Conservation (phyloP, 345 rosid species). For the Chamaenerion angustifolium region DNA sequence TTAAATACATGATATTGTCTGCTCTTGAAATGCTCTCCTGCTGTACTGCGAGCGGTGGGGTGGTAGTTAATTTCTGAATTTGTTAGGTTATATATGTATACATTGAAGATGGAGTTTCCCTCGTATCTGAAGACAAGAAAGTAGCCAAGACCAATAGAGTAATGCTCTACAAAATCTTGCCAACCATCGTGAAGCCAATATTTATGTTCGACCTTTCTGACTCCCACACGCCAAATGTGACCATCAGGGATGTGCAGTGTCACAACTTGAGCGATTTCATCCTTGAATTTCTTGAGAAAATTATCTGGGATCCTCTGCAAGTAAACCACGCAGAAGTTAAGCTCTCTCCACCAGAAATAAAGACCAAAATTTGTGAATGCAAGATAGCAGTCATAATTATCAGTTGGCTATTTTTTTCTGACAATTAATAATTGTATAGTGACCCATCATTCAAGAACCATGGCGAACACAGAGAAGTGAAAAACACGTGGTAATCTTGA, state of each 20-base stretch:
- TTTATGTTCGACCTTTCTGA: conserved; percentile 11
- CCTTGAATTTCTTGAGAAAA: conserved; percentile 18
- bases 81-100: conserved; percentile 19
- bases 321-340: neutral
- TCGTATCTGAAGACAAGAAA: conserved; percentile 23
- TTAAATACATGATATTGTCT: conserved; percentile 11
- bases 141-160: conserved; percentile 19
- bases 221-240: conserved; percentile 20
- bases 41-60: neutral
- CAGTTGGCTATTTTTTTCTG: too few species aligned
- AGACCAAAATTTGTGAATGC: too few species aligned
- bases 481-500: too few species aligned
- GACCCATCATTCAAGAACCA: too few species aligned
- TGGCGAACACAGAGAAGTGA: too few species aligned
- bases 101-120: conserved; percentile 23
- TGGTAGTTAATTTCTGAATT: conserved; percentile 25
- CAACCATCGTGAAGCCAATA: conserved; percentile 34
- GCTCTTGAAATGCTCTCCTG: conserved; percentile 7
- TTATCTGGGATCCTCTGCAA: conserved; percentile 27
- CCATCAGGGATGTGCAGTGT: conserved; percentile 21
- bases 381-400: too few species aligned
- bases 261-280: conserved; percentile 23
- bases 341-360: neutral
- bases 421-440: too few species aligned
- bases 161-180: conserved; percentile 22